Conservation (phyloP, 768 basidiomycete species). For the Crucibulum laeve region DNA sequence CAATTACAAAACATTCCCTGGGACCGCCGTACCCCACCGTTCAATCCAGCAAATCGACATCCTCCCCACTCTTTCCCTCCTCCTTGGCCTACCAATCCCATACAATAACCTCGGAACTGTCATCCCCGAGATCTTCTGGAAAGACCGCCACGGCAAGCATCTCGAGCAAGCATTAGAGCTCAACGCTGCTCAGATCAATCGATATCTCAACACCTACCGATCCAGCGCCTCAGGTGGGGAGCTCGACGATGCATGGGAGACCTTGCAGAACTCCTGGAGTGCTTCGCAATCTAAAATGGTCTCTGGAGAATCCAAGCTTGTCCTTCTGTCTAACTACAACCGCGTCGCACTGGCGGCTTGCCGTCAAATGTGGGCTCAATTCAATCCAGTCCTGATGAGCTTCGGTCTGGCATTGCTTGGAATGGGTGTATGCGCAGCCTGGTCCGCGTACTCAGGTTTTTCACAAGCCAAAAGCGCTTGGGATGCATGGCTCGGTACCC, state of each 20-base stretch:
- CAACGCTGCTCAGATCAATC: constrained; percentile 72
- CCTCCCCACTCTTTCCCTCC: constrained; percentile 80
- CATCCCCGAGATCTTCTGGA: constrained; percentile 89
- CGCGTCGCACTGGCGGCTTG: constrained; percentile 64
- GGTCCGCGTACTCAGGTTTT: constrained; percentile 51
- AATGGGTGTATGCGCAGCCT: constrained; percentile 48
- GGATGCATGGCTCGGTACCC: constrained; percentile 36
- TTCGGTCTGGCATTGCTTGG: constrained; percentile 65
- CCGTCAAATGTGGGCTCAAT: constrained; percentile 91
- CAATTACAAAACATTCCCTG: constrained; percentile 58
- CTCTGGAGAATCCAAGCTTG: constrained; percentile 25
- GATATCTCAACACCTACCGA: constrained; percentile 76
- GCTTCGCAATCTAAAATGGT: constrained; percentile 18
- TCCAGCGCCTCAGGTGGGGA: constrained; percentile 66
- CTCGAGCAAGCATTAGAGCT: constrained; percentile 60
- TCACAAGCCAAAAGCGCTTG: constrained; percentile 30
- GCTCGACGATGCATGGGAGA: constrained; percentile 60
- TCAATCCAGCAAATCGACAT: constrained; percentile 91
- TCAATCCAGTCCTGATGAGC: constrained; percentile 75
- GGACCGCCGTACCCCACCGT: constrained; percentile 48
- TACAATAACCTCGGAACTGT: constrained; percentile 92
- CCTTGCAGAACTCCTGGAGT: constrained; percentile 44
- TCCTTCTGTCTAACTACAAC: constrained; percentile 48
- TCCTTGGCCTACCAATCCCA: constrained; percentile 91
- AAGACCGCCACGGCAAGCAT: constrained; percentile 28